Base-by-base conservation (phyloP, 805 yeast species). In the Candida ficus region DNA sequence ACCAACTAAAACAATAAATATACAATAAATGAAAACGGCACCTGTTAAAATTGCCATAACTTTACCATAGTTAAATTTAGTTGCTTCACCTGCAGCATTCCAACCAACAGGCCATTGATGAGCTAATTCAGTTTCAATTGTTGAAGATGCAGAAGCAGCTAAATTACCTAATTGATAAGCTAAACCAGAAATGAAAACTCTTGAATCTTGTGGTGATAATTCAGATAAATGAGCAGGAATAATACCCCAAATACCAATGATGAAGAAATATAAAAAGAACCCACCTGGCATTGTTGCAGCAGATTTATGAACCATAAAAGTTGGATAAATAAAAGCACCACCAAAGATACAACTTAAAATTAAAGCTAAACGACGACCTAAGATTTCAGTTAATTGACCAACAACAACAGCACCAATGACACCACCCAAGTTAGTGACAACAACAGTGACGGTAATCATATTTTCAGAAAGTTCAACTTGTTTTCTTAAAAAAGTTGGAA, bases 171-270 rank as follows among this genome's bases (percentile, higher is more conserved):
- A 69, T 60, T 82, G 89, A 55, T 82, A 82, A 8, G 78, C 69
- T 28, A 77, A 60, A 38, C 87, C 86, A 23, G 74, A 72, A 27
- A 80, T 68, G 50, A 81, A 70, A 2, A 84, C 69, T 54, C 85
- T 67, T 52, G 78, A 76, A 30, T 76, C 73, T 22, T 84, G 81
- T 41, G 80, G 82, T 16, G 85, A 72, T 38, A 82, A 64, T 57
- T 83, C 90, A 5, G 80, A 66, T 29, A 83, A 62, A 56, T 80
- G 80, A 26, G 77, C 70, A 22, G 89, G 88, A 11, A 76, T 67
- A 37, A 82, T 77, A 46, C 88, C 88, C 83, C 86, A 83, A 4
- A 80, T 79, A 29, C 88, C 89, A 59, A 79, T 76, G 11, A 82
- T 82, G 41, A 74, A 72, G 53, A 74, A 73, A 58, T 79, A 83